Percentiles rank a stretch among this genome's conserved stretches.
These are phyloP conservation scores for Paratinospora sagittata DNA, from an alignment of 164 flowering plant species.

Conservation along the genomic window DNA sequence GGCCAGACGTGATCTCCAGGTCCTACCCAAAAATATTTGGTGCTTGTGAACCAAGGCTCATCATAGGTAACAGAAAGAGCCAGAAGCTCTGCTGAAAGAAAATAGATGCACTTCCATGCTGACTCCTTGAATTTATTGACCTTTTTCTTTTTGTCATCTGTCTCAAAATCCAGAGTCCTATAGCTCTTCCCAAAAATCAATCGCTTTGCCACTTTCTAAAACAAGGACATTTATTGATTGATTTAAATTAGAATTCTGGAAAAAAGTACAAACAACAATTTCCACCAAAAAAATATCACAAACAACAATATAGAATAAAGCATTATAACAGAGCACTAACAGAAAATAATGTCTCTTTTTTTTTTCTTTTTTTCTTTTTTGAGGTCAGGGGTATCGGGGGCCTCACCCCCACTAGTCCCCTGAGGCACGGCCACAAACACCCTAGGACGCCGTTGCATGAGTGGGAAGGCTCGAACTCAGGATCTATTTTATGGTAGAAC, in stretches of 20 bases:
- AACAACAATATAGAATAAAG: too few relatives aligned
- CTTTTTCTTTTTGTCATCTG: constrained; percentile 47
- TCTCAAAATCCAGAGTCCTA: constrained; percentile 20
- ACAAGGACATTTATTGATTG: constrained; percentile 8
- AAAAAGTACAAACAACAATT: neutral
- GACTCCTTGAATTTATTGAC: constrained; percentile 89
- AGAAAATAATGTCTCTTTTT: too few relatives aligned
- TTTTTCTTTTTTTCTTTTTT: too few relatives aligned
- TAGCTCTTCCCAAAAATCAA: constrained; percentile 51
- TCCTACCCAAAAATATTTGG: constrained; percentile 75
- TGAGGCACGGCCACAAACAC: too few relatives aligned
- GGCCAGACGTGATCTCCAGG: constrained; percentile 97
- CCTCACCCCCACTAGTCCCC: too few relatives aligned
- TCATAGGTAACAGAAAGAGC: constrained; percentile 71
- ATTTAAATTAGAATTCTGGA: neutral
- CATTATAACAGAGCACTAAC: too few relatives aligned
- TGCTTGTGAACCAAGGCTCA: constrained; percentile 94
- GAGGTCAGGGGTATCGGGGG: too few relatives aligned
- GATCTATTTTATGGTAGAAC: too few relatives aligned
- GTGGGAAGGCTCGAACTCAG: too few relatives aligned
- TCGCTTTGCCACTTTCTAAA: constrained; percentile 59
- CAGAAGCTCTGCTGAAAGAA: constrained; percentile 77
- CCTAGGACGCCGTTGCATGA: too few relatives aligned
- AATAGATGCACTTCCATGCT: constrained; percentile 91
- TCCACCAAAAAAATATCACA: too few relatives aligned